A percentile compares a stretch with the other conserved stretches of the same genome.
Evolutionary conservation across 495 filamentous ascomycete genomes (phyloP).

Genomic region (Penicillium alfredii): DNA sequence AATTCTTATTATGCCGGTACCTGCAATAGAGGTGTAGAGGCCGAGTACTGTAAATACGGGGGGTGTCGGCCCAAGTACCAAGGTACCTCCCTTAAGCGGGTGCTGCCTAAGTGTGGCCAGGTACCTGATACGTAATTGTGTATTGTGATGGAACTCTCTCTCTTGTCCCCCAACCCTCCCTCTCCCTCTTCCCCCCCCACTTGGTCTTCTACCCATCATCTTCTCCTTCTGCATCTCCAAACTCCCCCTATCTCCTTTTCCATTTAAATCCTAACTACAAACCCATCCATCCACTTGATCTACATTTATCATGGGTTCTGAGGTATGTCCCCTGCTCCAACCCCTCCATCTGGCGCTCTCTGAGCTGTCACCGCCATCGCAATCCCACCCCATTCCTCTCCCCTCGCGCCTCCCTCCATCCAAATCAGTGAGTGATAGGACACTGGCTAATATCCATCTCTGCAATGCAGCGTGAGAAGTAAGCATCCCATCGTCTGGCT

Average conservation of each 20-base stretch:
- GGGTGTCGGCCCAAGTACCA: constrained; percentile 5
- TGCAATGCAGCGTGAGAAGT: constrained; percentile 77
- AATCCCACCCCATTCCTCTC: constrained; percentile 24
- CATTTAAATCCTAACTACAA: constrained; percentile 13
- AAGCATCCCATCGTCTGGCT: constrained; percentile 25
- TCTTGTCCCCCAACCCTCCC: constrained; percentile 12
- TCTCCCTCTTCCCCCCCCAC: not conserved
- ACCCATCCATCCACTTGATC: constrained; percentile 5
- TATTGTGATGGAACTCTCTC: constrained; percentile 23
- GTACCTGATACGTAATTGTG: constrained; percentile 12
- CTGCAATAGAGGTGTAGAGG: no score
- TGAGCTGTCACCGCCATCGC: constrained; percentile 27
- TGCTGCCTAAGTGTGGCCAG: constrained; percentile 2
- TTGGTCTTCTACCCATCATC: no score
- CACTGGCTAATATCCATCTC: constrained; percentile 24
- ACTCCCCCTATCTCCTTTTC: constrained; percentile 9
- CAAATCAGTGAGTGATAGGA: constrained; percentile 4
- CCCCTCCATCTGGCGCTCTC: constrained; percentile 38
- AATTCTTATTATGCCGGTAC: no score
- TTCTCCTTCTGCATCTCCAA: constrained; percentile 24
- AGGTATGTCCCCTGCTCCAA: constrained; percentile 39
- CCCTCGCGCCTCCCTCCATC: constrained; percentile 8
- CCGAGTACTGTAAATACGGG: constrained; percentile 13
- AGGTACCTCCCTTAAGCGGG: constrained; percentile 6
- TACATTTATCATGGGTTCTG: constrained; percentile 40